Conservation (phyloP, 2,329 filamentous ascomycete genomes). For the Thielaviopsis euricoi region DNA sequence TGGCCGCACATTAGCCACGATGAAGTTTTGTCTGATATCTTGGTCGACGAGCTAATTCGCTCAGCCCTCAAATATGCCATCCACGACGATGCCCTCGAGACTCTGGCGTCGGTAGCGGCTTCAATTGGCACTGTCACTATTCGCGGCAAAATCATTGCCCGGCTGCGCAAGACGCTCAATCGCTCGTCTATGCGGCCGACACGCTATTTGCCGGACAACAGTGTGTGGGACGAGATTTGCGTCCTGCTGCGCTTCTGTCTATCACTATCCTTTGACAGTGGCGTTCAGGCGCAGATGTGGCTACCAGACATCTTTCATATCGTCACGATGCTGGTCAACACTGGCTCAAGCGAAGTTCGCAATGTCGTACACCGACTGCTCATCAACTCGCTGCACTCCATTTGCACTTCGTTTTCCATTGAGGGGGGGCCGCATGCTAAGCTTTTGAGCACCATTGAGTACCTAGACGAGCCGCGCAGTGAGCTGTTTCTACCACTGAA, state of each 20-base stretch:
- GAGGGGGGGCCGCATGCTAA: slow-evolving; percentile 42
- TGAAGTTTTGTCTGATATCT: slow-evolving; percentile 48
- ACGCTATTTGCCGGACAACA: slow-evolving; percentile 46
- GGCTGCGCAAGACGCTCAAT: slow-evolving; percentile 50
- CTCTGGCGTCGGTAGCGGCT: slow-evolving; percentile 44
- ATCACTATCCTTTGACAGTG: slow-evolving; percentile 50
- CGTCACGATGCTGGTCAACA: slow-evolving; percentile 54
- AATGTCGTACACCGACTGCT: slow-evolving; percentile 45
- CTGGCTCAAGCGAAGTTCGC: slow-evolving; percentile 39
- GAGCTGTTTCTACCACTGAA: slow-evolving; percentile 33
- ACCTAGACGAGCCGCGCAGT: slow-evolving; percentile 41
- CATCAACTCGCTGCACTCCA: slow-evolving; percentile 50
- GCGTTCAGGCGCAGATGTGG: slow-evolving; percentile 50
- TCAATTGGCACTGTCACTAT: slow-evolving; percentile 49
- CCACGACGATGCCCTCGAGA: slow-evolving; percentile 42
- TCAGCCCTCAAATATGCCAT: slow-evolving; percentile 37
- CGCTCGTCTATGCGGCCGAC: slow-evolving; percentile 51
- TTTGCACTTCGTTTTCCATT: slow-evolving; percentile 47
- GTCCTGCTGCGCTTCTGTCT: slow-evolving; percentile 50
- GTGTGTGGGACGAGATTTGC: slow-evolving; percentile 54
- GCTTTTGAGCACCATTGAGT: slow-evolving; percentile 37
- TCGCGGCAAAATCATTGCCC: slow-evolving; percentile 46
- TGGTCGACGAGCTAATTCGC: slow-evolving; percentile 51
- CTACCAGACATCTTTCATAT: slow-evolving; percentile 55
- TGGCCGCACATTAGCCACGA: slow-evolving; percentile 50